Evolutionary conservation across 805 yeast genomes (phyloP).

Genomic region (Jamesozyma piceae): DNA sequence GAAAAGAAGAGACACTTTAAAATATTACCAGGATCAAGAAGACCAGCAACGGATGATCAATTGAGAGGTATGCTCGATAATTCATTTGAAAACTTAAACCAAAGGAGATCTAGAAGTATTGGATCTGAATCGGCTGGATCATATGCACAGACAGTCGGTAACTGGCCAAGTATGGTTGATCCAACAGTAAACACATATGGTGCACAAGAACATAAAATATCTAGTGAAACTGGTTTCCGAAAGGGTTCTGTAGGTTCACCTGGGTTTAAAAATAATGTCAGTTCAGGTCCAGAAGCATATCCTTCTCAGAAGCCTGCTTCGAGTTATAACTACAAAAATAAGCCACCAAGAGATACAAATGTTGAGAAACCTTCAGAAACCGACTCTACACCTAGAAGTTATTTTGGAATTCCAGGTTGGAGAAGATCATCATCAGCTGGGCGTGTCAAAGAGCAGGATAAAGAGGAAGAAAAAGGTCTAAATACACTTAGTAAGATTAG

Average conservation of each 20-base stretch:
- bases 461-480: neutral
- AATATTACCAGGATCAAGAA: slow-evolving; percentile 3
- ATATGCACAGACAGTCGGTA: slow-evolving; percentile 18
- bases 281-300: neutral
- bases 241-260: neutral
- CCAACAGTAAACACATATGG: slow-evolving; percentile 24
- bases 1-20: neutral
- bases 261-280: neutral
- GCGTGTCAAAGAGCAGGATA: neutral
- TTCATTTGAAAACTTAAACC: neutral
- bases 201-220: neutral
- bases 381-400: neutral
- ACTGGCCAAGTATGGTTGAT: slow-evolving; percentile 24
- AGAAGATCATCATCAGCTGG: neutral
- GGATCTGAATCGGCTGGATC: slow-evolving; percentile 8
- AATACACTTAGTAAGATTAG: neutral
- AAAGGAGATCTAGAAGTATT: slow-evolving; percentile 2
- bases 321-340: neutral
- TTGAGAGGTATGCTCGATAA: slow-evolving; percentile 1
- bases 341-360: neutral
- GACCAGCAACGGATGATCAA: slow-evolving; percentile 7
- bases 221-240: neutral
- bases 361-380: neutral
- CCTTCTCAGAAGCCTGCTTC: neutral
- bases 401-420: neutral